A percentile compares a stretch with the other conserved stretches of the same genome.
These are phyloP conservation scores for Harringtonia aguacate DNA, from an alignment of 2,329 filamentous ascomycete genomes.

Conservation along the genomic window DNA sequence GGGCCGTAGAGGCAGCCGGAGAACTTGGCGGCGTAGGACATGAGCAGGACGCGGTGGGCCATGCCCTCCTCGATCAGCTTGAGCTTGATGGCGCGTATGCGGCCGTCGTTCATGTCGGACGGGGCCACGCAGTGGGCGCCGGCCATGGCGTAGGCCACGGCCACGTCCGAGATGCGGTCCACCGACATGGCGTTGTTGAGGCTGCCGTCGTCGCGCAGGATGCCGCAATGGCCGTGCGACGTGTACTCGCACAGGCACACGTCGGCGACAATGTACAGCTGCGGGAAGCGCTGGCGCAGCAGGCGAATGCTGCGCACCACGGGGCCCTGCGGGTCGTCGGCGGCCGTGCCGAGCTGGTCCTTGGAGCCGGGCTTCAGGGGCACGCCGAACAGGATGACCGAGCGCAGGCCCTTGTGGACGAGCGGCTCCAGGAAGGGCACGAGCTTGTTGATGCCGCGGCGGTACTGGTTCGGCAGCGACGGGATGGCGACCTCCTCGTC, in stretches of 20 bases:
- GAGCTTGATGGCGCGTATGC: conserved; percentile 93
- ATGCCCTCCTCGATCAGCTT: conserved; percentile 94
- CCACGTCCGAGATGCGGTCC: conserved; percentile 92
- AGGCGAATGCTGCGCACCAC: conserved; percentile 82
- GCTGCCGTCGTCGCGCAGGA: conserved; percentile 82
- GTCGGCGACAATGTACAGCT: conserved; percentile 83
- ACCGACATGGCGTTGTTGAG: conserved; percentile 91
- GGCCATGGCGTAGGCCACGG: conserved; percentile 90
- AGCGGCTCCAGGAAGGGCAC: conserved; percentile 78
- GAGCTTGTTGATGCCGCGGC: conserved; percentile 77
- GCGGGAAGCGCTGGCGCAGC: conserved; percentile 74
- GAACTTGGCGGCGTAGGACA: conserved; percentile 98
- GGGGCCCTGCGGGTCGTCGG: conserved; percentile 86
- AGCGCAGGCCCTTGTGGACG: conserved; percentile 78
- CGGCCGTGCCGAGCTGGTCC: conserved; percentile 81
- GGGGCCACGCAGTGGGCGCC: conserved; percentile 95
- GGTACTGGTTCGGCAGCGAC: conserved; percentile 82
- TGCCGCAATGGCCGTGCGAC: conserved; percentile 93
- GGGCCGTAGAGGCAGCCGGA: conserved; percentile 93
- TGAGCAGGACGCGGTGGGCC: conserved; percentile 80
- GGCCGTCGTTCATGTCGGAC: conserved; percentile 97
- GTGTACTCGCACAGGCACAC: conserved; percentile 99
- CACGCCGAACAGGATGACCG: conserved; percentile 93
- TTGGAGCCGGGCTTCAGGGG: conserved; percentile 73
- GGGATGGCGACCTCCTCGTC: conserved; percentile 87